phyloP scores from a whole-genome alignment of 2,329 filamentous ascomycete genomes.

The Fusarium avenaceum region DNA sequence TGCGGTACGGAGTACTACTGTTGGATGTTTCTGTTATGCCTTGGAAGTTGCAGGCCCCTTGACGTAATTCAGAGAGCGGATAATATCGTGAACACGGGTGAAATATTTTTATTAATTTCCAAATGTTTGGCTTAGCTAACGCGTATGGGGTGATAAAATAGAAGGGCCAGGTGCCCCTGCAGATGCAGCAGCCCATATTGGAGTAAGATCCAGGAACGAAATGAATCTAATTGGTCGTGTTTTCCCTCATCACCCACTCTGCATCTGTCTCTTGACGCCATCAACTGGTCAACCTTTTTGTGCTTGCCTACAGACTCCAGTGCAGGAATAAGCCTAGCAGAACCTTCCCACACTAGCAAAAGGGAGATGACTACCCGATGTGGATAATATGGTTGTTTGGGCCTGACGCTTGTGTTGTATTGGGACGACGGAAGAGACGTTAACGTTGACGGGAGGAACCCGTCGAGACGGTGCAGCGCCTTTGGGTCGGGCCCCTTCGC shows the following conservation, averaged over 20 bases:
- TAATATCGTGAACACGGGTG: conserved; percentile 12
- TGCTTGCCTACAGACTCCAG: conserved; percentile 19
- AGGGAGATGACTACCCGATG: conserved; percentile 41
- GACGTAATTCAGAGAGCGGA: conserved; percentile 26
- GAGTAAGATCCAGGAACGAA: conserved; percentile 36
- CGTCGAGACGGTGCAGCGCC: conserved; percentile 37
- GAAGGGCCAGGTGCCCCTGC: conserved; percentile 36
- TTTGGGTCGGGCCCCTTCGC: conserved; percentile 35
- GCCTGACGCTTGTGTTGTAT: conserved; percentile 32
- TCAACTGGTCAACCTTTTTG: conserved; percentile 21
- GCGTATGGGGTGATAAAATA: conserved; percentile 13
- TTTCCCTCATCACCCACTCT: conserved; percentile 13
- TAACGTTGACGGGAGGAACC: conserved; percentile 37
- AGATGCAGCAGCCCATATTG: conserved; percentile 26
- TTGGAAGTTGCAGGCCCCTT: conserved; percentile 31
- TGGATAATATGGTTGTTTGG: conserved; percentile 28
- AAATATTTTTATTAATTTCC: conserved; percentile 32
- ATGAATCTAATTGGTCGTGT: conserved; percentile 24
- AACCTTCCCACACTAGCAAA: conserved; percentile 33
- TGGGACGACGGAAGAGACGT: conserved; percentile 25
- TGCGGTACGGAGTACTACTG: neutral
- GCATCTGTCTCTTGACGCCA: conserved; percentile 37
- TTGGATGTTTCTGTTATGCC: conserved; percentile 24
- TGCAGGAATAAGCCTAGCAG: conserved; percentile 36
- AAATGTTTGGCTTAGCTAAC: conserved; percentile 20